These are phyloP conservation scores for Gilbertella persicaria DNA, from an alignment of 371 early-diverging fungal genomes.

Conservation along the genomic window DNA sequence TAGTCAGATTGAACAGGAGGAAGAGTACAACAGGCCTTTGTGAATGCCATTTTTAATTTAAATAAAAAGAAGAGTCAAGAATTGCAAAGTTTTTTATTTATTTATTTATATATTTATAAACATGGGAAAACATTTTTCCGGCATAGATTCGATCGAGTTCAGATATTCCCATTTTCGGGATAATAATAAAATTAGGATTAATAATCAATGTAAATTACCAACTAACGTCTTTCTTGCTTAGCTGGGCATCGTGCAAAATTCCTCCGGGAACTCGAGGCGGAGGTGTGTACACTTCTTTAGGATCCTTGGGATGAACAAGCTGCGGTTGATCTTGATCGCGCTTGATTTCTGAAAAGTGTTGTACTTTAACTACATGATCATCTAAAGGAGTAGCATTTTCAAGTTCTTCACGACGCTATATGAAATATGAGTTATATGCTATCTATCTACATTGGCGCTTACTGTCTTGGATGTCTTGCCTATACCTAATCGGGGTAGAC, in stretches of 20 bases:
- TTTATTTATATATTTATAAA: too few relatives aligned
- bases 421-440: background rate
- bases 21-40: constrained; percentile 62
- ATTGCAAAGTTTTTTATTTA: background rate
- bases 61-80: background rate
- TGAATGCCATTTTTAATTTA: constrained; percentile 46
- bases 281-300: constrained; percentile 41
- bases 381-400: constrained; percentile 14
- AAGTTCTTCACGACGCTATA: constrained; percentile 29
- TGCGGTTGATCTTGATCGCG: constrained; percentile 35
- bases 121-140: too few relatives aligned
- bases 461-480: constrained; percentile 50
- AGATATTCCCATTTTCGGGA: too few relatives aligned
- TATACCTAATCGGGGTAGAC: constrained; percentile 73
- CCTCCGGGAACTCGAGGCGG: constrained; percentile 45
- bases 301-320: constrained; percentile 37
- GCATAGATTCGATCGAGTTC: too few relatives aligned
- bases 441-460: constrained; percentile 5
- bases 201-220: constrained; percentile 46
- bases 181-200: too few relatives aligned
- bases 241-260: constrained; percentile 23
- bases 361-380: constrained; percentile 17
- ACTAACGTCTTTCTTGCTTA: constrained; percentile 36
- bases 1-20: constrained; percentile 65
- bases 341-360: constrained; percentile 48